Percentiles rank a stretch among this genome's conserved stretches.
These are phyloP conservation scores for Starmerella lactis-condensi DNA, from an alignment of 805 yeast species.

Conservation along the genomic window DNA sequence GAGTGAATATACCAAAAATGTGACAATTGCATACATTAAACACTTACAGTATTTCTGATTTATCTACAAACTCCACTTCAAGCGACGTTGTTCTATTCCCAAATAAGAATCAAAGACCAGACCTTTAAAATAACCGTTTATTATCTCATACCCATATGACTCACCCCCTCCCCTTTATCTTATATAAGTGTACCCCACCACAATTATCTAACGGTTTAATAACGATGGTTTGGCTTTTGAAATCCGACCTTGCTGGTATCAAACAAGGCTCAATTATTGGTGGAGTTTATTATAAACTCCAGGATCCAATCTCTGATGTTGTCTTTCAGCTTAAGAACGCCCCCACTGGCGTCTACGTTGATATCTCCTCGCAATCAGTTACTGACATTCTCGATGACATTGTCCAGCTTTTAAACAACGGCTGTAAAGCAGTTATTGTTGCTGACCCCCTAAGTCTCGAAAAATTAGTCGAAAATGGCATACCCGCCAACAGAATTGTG, in stretches of 20 bases:
- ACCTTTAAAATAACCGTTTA: no score
- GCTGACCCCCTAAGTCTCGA: constrained; percentile 22
- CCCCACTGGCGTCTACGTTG: constrained; percentile 4
- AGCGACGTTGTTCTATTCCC: no score
- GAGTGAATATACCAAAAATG: no score
- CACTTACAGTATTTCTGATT: no score
- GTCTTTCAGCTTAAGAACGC: constrained; percentile 3
- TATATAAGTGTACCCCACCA: not conserved
- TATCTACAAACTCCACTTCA: no score
- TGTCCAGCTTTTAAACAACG: constrained; percentile 40
- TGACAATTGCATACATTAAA: no score
- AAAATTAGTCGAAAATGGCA: constrained; percentile 29
- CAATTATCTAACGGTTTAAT: not conserved
- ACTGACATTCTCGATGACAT: constrained; percentile 26
- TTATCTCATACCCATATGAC: no score
- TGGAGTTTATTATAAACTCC: constrained; percentile 3
- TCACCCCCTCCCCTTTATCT: not conserved
- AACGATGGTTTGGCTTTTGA: constrained; percentile 12
- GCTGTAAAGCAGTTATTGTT: constrained; percentile 32
- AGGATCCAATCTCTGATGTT: constrained; percentile 2
- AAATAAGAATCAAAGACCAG: no score
- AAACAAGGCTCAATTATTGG: constrained; percentile 9
- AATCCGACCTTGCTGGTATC: constrained; percentile 1
- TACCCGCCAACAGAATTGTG: constrained; percentile 34
- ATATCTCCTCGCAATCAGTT: not conserved